Evolutionary conservation across 257 asterid species (phyloP), one percentile per base, ranked within the genome.

Genomic region (Solanum pennellii): DNA sequence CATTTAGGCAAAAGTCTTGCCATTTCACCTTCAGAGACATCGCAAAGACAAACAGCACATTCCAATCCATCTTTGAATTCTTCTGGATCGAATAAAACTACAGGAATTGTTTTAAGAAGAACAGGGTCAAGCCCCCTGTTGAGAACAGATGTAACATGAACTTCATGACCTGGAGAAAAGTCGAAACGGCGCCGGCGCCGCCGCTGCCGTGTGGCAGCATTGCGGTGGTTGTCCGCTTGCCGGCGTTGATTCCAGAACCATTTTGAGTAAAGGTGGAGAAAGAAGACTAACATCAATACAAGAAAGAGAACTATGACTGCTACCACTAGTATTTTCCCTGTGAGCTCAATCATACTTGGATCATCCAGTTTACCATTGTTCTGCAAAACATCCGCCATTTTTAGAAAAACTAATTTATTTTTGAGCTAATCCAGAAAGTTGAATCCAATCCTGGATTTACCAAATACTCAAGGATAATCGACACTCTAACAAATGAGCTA

Each of bases 211-310:
- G 85, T 42, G 15, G 44, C 16, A 62, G 87, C 18, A 8, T 89
- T 69, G 59, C 87, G 2, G 88, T 91, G 47, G 94, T 88, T 83
- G 87, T 83, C 65, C 85, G 33, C 87, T 87, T 92, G 94, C 41
- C 87, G 95, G 89, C 93, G 95, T 89, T 94, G 95, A 83, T 91
- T 88, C 94, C 94, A 92, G 91, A 89, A 94, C 95, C 97, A 93
- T 88, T 91, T 95, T 92, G 98, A 94, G 89, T 94, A 95, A 76
- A 94, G 90, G 73, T 95, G 96, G 73, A 95, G 91, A 84, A 92
- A 92, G 87, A 94, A 95, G 16, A 95, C 93, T 16, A 93, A 87
- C 68, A 91, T 88, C 3, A 95, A 89, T 10, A 95, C 95, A 0
- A 94, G 91, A 82, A 93, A 91, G 83, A 97, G 94, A 60, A 93